These are phyloP conservation scores for Aspergillus vadensis DNA, from an alignment of 2,329 filamentous ascomycete genomes.

Conservation along the genomic window DNA sequence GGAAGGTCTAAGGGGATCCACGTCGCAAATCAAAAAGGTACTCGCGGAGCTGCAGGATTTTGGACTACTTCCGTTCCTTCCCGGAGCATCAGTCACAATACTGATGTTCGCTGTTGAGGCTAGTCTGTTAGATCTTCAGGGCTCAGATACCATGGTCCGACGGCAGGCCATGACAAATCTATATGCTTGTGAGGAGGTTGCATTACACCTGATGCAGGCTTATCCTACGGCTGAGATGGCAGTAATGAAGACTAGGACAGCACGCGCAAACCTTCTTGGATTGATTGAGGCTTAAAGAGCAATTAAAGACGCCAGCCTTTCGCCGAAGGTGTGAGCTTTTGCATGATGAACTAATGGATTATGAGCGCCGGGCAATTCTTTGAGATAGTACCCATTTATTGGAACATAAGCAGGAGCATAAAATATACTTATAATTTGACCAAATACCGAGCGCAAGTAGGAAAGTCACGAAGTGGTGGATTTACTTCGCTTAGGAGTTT, in stretches of 20 bases:
- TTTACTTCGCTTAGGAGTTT: too few relatives aligned
- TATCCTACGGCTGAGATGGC: not conserved
- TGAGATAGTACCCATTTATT: too few relatives aligned
- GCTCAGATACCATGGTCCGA: not conserved
- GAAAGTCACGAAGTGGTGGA: too few relatives aligned
- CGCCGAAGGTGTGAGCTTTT: fast-evolving
- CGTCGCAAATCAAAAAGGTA: not conserved
- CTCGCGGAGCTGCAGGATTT: not conserved
- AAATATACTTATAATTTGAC: too few relatives aligned
- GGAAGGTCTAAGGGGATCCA: not conserved
- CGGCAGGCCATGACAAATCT: not conserved
- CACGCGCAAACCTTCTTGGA: not conserved
- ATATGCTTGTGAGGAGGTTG: not conserved
- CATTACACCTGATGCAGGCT: not conserved
- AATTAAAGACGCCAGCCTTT: fast-evolving
- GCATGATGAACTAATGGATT: too few relatives aligned
- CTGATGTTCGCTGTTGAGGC: not conserved
- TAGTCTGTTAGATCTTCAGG: not conserved
- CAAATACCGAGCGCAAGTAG: too few relatives aligned
- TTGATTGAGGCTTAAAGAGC: not conserved
- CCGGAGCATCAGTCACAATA: not conserved
- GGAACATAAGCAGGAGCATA: too few relatives aligned
- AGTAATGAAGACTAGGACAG: not conserved
- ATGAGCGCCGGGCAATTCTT: too few relatives aligned
- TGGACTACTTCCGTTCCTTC: not conserved